These are phyloP conservation scores for Cardiosporidium cionae DNA, from an alignment of 169 alveolate genomes.

Conservation along the genomic window DNA sequence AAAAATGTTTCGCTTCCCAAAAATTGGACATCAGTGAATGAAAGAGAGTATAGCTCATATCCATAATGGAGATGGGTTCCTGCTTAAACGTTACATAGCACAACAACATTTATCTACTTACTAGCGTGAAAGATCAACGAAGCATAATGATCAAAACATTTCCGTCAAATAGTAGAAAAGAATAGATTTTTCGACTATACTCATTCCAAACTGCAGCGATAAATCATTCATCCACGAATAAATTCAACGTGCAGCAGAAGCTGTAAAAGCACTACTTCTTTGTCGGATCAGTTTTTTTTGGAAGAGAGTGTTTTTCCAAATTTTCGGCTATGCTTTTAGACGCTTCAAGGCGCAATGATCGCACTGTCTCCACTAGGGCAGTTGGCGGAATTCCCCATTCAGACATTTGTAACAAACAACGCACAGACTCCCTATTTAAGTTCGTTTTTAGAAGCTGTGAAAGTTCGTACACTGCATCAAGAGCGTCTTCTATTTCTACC, in stretches of 20 bases:
- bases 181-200: not conserved
- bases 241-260: not conserved
- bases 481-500: not conserved
- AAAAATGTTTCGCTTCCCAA: too few species aligned
- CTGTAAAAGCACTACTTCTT: not conserved
- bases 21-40: too few species aligned
- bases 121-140: too few species aligned
- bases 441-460: not conserved
- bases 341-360: not conserved
- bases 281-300: not conserved
- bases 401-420: not conserved
- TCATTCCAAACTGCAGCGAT: not conserved
- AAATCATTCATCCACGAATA: not conserved
- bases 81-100: too few species aligned
- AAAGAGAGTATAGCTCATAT: too few species aligned
- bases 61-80: too few species aligned
- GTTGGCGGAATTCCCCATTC: not conserved
- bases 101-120: too few species aligned
- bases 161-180: not conserved
- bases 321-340: too few species aligned
- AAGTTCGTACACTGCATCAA: not conserved
- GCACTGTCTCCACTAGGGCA: not conserved
- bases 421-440: not conserved
- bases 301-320: not conserved
- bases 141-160: not conserved